A percentile compares a stretch with the other conserved stretches of the same genome.
phyloP scores from a whole-genome alignment of 176 grass and related monocot species.

The Bonia amplexicaulis region DNA sequence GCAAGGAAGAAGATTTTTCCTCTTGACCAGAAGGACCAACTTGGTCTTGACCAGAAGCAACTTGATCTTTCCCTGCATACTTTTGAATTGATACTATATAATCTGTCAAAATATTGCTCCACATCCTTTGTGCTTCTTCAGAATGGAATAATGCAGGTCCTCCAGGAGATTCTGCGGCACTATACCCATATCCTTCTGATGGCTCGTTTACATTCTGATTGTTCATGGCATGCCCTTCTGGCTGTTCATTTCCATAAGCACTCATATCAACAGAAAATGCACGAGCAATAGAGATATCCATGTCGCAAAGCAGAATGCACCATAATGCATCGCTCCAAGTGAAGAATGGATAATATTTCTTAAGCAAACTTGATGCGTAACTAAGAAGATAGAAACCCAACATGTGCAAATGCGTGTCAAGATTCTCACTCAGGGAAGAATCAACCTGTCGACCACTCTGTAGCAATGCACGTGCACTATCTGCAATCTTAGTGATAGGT shows the following conservation, averaged over 20 bases:
- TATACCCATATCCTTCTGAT: slow-evolving; percentile 19
- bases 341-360: slow-evolving; percentile 33
- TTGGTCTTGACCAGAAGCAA: slow-evolving; percentile 17
- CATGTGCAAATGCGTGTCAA: slow-evolving; percentile 36
- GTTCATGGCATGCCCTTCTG: slow-evolving; percentile 5
- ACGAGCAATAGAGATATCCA: slow-evolving; percentile 32
- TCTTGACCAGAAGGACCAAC: slow-evolving; percentile 13
- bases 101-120: slow-evolving; percentile 27
- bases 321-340: slow-evolving; percentile 34
- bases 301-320: slow-evolving; percentile 38
- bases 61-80: background rate
- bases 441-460: slow-evolving; percentile 6
- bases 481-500: slow-evolving; percentile 29
- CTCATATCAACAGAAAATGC: background rate
- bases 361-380: slow-evolving; percentile 26
- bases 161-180: background rate
- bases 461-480: slow-evolving; percentile 16
- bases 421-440: slow-evolving; percentile 14
- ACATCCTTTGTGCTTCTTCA: background rate
- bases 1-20: background rate
- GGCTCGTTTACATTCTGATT: background rate
- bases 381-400: slow-evolving; percentile 26
- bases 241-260: slow-evolving; percentile 22
- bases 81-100: slow-evolving; percentile 33
- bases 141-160: background rate